Evolutionary conservation across 495 filamentous ascomycete species (phyloP).

Genomic region (Baudoinia panamericana): DNA sequence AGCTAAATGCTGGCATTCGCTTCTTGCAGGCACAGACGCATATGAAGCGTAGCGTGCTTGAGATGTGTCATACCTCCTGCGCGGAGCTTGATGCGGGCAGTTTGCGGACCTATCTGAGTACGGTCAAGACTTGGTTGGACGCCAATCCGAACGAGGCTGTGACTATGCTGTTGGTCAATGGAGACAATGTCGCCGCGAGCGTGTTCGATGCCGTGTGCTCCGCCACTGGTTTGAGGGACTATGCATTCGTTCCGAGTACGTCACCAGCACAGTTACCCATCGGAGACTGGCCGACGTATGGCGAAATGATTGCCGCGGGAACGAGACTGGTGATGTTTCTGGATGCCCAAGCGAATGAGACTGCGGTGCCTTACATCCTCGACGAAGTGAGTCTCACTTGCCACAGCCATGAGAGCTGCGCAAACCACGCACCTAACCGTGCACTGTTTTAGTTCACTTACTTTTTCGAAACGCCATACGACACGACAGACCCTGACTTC

Average conservation of each 20-base stretch:
- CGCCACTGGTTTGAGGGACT: conserved; percentile 22
- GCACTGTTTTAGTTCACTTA: conserved; percentile 20
- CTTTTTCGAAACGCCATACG: conserved; percentile 31
- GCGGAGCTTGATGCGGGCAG: conserved; percentile 26
- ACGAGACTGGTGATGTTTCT: conserved; percentile 30
- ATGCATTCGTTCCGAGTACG: conserved; percentile 23
- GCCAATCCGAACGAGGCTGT: conserved; percentile 30
- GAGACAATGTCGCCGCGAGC: conserved; percentile 20
- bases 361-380: conserved; percentile 27
- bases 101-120: conserved; percentile 23
- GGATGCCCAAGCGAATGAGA: conserved; percentile 16
- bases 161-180: conserved; percentile 30
- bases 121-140: conserved; percentile 29
- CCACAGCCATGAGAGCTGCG: no score
- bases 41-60: conserved; percentile 27
- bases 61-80: conserved; percentile 14
- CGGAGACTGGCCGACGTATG: conserved; percentile 28
- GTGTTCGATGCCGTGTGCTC: conserved; percentile 19
- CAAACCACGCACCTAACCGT: neutral
- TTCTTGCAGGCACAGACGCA: conserved; percentile 30
- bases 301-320: conserved; percentile 24
- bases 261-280: neutral
- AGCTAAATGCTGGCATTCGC: conserved; percentile 30
- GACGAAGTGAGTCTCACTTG: conserved; percentile 18
- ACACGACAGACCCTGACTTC: conserved; percentile 18